A percentile compares a stretch with the other conserved stretches of the same genome.
These are phyloP conservation scores for Cocos nucifera DNA, from an alignment of 176 grass and related monocot genomes.

Conservation along the genomic window DNA sequence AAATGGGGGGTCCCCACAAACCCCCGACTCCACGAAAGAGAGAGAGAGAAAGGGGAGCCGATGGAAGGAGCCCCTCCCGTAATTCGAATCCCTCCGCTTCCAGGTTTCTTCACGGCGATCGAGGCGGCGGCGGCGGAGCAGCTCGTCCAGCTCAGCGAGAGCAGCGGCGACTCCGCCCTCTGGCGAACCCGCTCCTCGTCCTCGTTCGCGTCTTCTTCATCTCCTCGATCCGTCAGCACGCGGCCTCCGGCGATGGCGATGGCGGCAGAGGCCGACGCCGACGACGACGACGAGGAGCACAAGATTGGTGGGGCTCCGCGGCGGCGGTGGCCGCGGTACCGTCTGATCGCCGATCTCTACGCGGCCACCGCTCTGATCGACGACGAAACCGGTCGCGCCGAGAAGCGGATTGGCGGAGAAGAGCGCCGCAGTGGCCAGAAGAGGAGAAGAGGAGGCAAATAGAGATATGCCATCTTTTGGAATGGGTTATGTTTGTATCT, in stretches of 20 bases:
- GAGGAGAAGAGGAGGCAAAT: conserved; percentile 9
- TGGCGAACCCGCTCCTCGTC: background rate
- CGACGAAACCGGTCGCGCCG: too few relatives aligned
- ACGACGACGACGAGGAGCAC: background rate
- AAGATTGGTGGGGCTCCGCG: background rate
- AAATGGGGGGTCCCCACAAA: too few relatives aligned
- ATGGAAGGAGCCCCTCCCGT: too few relatives aligned
- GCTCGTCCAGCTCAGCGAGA: conserved; percentile 33
- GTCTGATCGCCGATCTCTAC: conserved; percentile 51
- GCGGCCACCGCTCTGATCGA: conserved; percentile 12
- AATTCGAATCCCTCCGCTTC: background rate
- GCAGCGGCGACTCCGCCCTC: background rate
- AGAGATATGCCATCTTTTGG: background rate
- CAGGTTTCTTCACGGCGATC: background rate
- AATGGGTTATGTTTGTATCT: too few relatives aligned
- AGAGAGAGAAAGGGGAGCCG: too few relatives aligned
- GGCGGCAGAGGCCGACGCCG: background rate
- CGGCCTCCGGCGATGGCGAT: conserved; percentile 1
- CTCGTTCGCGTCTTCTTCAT: conserved; percentile 11
- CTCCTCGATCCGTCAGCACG: conserved; percentile 28
- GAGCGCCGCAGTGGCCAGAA: background rate
- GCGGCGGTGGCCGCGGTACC: conserved; percentile 36
- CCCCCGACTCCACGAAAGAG: too few relatives aligned
- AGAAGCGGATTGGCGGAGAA: background rate
- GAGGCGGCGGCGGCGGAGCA: conserved; percentile 39